Base-by-base conservation (phyloP, 1,139 yeast genomes). In the Pichia sp. region DNA sequence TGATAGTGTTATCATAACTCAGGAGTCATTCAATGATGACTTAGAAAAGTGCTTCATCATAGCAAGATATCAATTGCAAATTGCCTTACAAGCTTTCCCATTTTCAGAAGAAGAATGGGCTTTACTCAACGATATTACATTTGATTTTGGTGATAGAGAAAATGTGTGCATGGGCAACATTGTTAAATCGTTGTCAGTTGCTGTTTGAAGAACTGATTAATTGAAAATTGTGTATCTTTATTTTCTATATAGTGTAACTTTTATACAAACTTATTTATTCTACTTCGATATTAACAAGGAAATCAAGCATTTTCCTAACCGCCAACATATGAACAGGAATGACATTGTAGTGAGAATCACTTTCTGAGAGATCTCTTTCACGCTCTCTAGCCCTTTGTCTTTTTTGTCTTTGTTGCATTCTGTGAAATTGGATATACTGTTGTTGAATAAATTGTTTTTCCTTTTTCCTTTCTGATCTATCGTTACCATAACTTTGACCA, bases 241-340 rank as follows among this genome's bases (percentile, higher is more conserved):
- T n/a, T n/a, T n/a, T n/a, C n/a, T n/a, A n/a, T n/a, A n/a, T n/a
- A n/a, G n/a, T n/a, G n/a, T n/a, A n/a, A n/a, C n/a, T 24, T 24
- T 24, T 15, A 6, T 11, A 19, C 4, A 14, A 7, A 35, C 19
- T 18, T 11, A 32, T 18, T 40, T 46, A 60, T 42, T 61, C 63
- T 12, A 73, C 72, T 27, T 64, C 62, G 4, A 74, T 52, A 56
- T 76, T 78, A 2, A 71, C 68, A 34, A 76, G 53, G 21, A 65
- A 65, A 40, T 73, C 77, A 58, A 85, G 63, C 56, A 83, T 72
- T 60, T 85, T 87, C 30, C 78, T 76, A 7, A 88, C 96, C 0
- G 96, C 88, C 28, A 79, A 70, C 28, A 88, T 75, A 64, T 89
- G 96, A 89, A 95, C 86, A n/a, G 97, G 97, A 2, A 83, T 69